A percentile compares a stretch with the other conserved stretches of the same genome.
phyloP scores from a whole-genome alignment of 1,284 basidiomycete genomes.

The Cutaneotrichosporon sp. region DNA sequence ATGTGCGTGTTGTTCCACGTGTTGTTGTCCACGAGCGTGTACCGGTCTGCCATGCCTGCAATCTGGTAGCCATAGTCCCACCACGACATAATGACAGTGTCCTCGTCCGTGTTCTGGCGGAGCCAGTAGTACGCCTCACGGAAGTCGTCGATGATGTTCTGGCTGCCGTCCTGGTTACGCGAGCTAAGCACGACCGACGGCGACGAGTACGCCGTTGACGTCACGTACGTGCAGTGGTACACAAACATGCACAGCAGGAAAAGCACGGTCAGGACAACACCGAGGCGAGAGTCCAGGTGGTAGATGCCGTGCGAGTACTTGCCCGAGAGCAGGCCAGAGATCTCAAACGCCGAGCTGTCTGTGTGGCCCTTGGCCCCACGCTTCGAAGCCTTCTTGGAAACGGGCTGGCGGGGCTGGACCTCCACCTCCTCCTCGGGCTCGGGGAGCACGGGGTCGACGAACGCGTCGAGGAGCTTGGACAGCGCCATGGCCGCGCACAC shows the following conservation, averaged over 20 bases:
- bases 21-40: slow-evolving; percentile 88
- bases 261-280: slow-evolving; percentile 71
- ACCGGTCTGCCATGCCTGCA: slow-evolving; percentile 92
- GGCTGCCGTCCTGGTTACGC: slow-evolving; percentile 71
- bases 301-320: slow-evolving; percentile 61
- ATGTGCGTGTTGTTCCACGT: slow-evolving; percentile 99
- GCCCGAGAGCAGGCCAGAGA: slow-evolving; percentile 29
- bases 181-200: slow-evolving; percentile 94
- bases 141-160: slow-evolving; percentile 98
- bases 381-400: slow-evolving; percentile 63
- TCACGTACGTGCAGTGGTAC: slow-evolving; percentile 95
- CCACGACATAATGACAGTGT: slow-evolving; percentile 97
- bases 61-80: slow-evolving; percentile 99
- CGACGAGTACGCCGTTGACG: slow-evolving; percentile 90
- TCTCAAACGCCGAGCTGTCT: slow-evolving; percentile 17
- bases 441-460: slow-evolving; percentile 60
- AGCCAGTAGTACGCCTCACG: slow-evolving; percentile 99
- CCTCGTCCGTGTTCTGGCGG: slow-evolving; percentile 85
- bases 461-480: slow-evolving; percentile 82
- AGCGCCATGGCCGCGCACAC: slow-evolving; percentile 86
- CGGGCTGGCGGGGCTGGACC: slow-evolving; percentile 13
- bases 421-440: slow-evolving; percentile 18
- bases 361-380: slow-evolving; percentile 40
- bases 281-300: slow-evolving; percentile 73
- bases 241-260: slow-evolving; percentile 84